Percentiles rank a stretch among this genome's conserved stretches.
Evolutionary conservation across 371 early-diverging fungal genomes (phyloP).

Genomic region (Dichotomocladium elegans): DNA sequence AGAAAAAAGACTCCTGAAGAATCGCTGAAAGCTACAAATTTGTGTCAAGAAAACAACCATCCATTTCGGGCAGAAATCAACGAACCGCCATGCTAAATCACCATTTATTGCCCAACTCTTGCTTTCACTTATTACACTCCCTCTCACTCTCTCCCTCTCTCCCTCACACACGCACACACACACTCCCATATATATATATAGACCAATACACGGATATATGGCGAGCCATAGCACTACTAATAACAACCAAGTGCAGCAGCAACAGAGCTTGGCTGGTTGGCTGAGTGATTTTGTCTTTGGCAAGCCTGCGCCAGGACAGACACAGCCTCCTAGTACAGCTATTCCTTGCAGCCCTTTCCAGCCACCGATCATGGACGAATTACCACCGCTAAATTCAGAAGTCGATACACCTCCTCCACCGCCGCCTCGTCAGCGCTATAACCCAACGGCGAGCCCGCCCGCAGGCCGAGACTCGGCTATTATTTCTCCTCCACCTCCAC

Average conservation of each 20-base stretch:
- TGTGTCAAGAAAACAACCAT: background rate
- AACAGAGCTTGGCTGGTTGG: conserved; percentile 7
- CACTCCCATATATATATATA: background rate
- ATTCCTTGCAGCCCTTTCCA: no score
- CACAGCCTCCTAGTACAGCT: no score
- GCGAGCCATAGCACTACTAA: background rate
- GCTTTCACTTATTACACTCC: background rate
- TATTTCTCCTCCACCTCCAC: background rate
- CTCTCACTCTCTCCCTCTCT: background rate
- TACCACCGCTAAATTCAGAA: no score
- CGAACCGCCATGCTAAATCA: no score
- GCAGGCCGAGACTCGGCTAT: background rate
- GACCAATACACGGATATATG: background rate
- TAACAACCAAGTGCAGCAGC: background rate
- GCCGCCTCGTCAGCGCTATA: background rate
- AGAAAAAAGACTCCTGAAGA: no score
- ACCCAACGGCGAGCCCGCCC: background rate
- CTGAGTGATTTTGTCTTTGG: conserved; percentile 8
- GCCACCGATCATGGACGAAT: no score
- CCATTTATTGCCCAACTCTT: no score
- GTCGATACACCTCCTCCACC: no score
- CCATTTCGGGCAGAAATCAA: background rate
- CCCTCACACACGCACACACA: background rate
- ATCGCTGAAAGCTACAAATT: no score
- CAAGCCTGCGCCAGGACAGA: background rate